These are phyloP conservation scores for Rubia tinctorum DNA, from an alignment of 305 asterid species.

Conservation along the genomic window DNA sequence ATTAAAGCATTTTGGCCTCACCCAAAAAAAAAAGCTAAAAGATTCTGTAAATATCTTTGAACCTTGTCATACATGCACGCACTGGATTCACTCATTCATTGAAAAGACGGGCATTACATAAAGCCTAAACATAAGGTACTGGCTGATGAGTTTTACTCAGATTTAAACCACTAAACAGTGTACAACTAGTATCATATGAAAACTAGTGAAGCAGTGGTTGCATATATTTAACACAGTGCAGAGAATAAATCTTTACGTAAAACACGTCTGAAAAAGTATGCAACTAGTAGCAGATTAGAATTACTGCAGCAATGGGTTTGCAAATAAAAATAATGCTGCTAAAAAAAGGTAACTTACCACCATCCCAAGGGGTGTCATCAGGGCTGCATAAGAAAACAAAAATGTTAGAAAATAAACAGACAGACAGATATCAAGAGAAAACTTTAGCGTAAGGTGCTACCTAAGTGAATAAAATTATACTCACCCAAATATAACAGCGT, in stretches of 20 bases:
- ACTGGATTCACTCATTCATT: neutral
- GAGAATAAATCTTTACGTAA: neutral
- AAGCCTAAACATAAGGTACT: neutral
- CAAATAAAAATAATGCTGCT: neutral
- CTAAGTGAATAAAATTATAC: constrained; percentile 26
- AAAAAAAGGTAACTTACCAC: constrained; percentile 47
- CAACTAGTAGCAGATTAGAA: neutral
- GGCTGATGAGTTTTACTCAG: neutral
- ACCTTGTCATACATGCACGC: neutral
- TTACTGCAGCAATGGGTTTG: neutral
- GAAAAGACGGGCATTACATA: neutral
- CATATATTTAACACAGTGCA: neutral
- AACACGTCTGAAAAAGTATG: neutral
- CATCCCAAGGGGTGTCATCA: constrained; percentile 88
- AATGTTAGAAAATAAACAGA: constrained; percentile 3
- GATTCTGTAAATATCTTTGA: neutral
- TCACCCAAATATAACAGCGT: constrained; percentile 95
- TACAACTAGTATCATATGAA: neutral
- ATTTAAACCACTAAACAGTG: neutral
- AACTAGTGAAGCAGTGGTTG: neutral
- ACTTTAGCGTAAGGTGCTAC: neutral
- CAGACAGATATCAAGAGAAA: neutral
- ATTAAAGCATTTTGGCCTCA: no score
- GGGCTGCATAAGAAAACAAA: constrained; percentile 50
- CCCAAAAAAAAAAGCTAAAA: neutral